Percentiles rank a stretch among this genome's conserved stretches.
phyloP scores from a whole-genome alignment of 1,284 basidiomycete species.

The Tilletia indica region DNA sequence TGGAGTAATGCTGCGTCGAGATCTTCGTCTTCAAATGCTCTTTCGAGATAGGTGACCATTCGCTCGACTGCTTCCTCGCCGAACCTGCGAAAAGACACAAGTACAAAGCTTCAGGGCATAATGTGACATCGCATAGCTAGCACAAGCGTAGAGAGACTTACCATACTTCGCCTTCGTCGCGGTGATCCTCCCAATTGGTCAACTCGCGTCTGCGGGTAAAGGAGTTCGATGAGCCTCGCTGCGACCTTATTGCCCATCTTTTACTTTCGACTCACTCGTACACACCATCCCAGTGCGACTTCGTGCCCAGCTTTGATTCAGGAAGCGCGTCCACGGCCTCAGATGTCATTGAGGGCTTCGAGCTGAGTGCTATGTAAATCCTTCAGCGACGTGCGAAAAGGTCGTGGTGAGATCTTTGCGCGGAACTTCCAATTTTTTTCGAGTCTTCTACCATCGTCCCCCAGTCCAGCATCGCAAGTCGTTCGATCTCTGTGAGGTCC shows the following conservation, averaged over 20 bases:
- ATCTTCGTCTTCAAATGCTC: not conserved
- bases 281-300: conserved; percentile 58
- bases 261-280: conserved; percentile 20
- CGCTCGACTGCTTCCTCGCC: conserved; percentile 75
- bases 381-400: not conserved
- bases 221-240: conserved; percentile 55
- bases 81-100: conserved; percentile 64
- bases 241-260: not conserved
- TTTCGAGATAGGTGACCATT: conserved; percentile 62
- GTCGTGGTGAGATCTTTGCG: too few relatives aligned
- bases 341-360: not conserved
- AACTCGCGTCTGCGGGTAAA: conserved; percentile 74
- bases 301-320: conserved; percentile 69
- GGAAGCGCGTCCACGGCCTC: conserved; percentile 33
- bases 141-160: conserved; percentile 51
- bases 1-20: conserved; percentile 18
- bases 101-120: not conserved
- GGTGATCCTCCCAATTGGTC: conserved; percentile 72
- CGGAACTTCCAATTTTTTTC: too few relatives aligned
- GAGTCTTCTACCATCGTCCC: too few relatives aligned
- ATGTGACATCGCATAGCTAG: not conserved
- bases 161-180: conserved; percentile 88
- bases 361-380: not conserved
- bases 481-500: too few relatives aligned
- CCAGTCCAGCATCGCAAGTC: too few relatives aligned